Evolutionary conservation across 768 basidiomycete genomes (phyloP), one percentile per base, ranked within the genome.

Genomic region (Psilocybe cyanescens): DNA sequence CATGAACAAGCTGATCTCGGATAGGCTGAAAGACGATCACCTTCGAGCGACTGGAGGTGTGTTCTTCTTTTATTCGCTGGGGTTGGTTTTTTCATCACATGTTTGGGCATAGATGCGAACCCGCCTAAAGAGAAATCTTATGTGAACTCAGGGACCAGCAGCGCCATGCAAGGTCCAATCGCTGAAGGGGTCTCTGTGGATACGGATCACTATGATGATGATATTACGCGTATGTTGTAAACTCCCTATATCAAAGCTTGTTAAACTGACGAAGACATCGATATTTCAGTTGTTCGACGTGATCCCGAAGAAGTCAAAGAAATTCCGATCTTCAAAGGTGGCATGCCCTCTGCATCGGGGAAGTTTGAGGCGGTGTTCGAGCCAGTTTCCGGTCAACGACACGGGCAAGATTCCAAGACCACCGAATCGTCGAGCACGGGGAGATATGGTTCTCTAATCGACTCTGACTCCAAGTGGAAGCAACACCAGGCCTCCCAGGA

Each of bases 1-100:
- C 8, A 59, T 71, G 66, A 64, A 61, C 46, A 54, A 55, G 24
- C 49, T 70, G 31, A 59, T 72, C 12, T 46, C 59, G 8, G 67
- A 71, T n/a, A 48, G 71, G 11, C 62, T 72, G 45, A 61, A 56
- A 12, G 68, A 65, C 6, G 68, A 71, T 58, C 55, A 53, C 12
- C 37, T 65, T 14, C 45, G 66, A 4, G 64, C 62, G 8, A 58
- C 55, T 14, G 58, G 39, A 19, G 67, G 64, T 62, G 48, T n/a
- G 60, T 57, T 35, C 19, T 37, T 49, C n/a, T 24, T 45, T 46
- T 37, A 24, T 19, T 33, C 58, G 16, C 29, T 39, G 4, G n/a
- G 8, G 28, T 17, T 39, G 37, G 12, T 41, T 30, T 30, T 30
- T 11, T 35, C 33, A 49, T 49, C 24, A 7, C 47, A 8, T n/a